phyloP scores from a whole-genome alignment of 2,329 filamentous ascomycete genomes.

The Madurella mycetomatis region DNA sequence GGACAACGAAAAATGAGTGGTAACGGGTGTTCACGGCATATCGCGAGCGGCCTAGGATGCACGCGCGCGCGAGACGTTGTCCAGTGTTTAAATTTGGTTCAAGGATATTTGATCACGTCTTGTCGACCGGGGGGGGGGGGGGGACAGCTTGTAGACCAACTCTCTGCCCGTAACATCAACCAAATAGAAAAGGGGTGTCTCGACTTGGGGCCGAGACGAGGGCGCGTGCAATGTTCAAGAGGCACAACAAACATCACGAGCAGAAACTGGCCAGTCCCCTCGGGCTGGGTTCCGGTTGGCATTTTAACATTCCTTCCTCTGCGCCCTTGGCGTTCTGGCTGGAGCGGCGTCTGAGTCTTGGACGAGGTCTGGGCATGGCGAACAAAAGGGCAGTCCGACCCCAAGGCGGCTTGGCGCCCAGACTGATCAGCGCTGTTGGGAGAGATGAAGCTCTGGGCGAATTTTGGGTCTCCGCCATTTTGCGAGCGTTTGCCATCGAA shows the following conservation, averaged over 20 bases:
- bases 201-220: neutral
- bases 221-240: neutral
- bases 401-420: conserved; percentile 18
- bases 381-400: conserved; percentile 8
- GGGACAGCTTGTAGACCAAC: too few relatives aligned
- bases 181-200: neutral
- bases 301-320: conserved; percentile 13
- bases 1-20: neutral
- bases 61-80: too few relatives aligned
- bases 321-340: conserved; percentile 13
- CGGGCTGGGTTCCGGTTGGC: conserved; percentile 5
- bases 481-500: neutral
- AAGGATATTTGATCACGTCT: too few relatives aligned
- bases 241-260: neutral
- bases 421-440: conserved; percentile 15
- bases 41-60: too few relatives aligned
- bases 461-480: neutral
- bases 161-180: neutral
- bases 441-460: conserved; percentile 3
- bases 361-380: conserved; percentile 14
- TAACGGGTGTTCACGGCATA: neutral
- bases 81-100: too few relatives aligned
- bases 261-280: neutral
- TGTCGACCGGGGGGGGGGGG: too few relatives aligned
- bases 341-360: conserved; percentile 9